Evolutionary conservation across 2,329 filamentous ascomycete species (phyloP), one percentile per base, ranked within the genome.

Genomic region (Ascochyta lentis): DNA sequence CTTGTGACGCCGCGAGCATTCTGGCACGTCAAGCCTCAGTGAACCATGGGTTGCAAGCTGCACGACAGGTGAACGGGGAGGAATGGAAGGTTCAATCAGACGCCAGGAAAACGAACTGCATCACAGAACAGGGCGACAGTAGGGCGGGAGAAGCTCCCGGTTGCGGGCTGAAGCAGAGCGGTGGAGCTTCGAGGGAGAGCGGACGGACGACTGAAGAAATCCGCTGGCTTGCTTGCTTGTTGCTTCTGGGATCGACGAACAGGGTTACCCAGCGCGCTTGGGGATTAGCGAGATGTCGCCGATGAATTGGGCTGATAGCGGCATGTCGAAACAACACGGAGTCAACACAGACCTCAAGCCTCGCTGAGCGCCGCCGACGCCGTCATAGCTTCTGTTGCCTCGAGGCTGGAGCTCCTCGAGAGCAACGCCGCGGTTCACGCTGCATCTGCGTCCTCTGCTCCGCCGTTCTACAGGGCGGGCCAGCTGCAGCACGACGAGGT

Each of bases 1-100:
- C 67, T 69, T 64, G 71, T 68, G 69, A 68, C 65, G 65, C 69
- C 68, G 68, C 67, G 71, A 64, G 74, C 76, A 78, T 78, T 73
- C 72, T 77, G 74, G 70, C 72, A 72, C 72, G 59, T 67, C 67
- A 61, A 64, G 63, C 64, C 63, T 61, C 45, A 56, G 64, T 58
- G 48, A 65, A 67, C 60, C 59, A 63, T 63, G 64, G 65, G 60
- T 58, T 39, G 45, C 45, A 49, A 38, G 34, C 31, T 65, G 67
- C 59, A 63, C 59, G 64, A 46, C 58, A 56, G 58, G 56, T 44
- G 55, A 56, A 60, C 50, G 58, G 59, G 42, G 27, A 42, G 41
- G 55, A 65, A 58, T 49, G 60, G 58, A 61, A 59, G 60, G 64
- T 51, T 64, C 58, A 61, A 65, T 61, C 58, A 66, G 61, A 58